Evolutionary conservation across 768 basidiomycete genomes (phyloP).

Genomic region (Auriculariales sp.): DNA sequence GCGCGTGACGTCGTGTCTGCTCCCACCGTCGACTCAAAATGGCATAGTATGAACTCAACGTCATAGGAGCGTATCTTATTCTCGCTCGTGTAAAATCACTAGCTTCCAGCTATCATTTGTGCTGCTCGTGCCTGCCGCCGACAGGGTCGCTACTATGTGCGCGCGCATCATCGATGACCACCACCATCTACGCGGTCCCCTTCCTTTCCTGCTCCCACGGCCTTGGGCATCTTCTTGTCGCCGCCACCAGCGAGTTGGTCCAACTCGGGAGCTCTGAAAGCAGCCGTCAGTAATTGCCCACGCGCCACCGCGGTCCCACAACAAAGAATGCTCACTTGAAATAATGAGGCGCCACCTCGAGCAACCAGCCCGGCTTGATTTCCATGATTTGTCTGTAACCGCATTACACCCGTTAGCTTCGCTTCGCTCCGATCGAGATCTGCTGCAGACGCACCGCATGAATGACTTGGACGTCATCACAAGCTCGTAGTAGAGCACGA

Average conservation of each 20-base stretch:
- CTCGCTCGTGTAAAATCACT: too few species aligned
- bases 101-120: too few species aligned
- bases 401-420: not conserved
- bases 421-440: not conserved
- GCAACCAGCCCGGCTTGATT: constrained; percentile 86
- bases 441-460: constrained; percentile 40
- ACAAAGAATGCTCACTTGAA: constrained; percentile 43
- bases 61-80: too few species aligned
- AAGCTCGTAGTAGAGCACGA: constrained; percentile 87
- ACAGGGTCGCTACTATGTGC: too few species aligned
- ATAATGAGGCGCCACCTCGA: constrained; percentile 96
- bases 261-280: constrained; percentile 35
- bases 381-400: constrained; percentile 83
- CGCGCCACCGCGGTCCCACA: not conserved
- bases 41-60: too few species aligned
- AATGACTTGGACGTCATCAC: constrained; percentile 98
- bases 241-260: constrained; percentile 58
- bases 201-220: too few species aligned
- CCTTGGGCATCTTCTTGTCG: constrained; percentile 93
- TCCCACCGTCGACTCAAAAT: too few species aligned
- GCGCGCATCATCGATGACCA: too few species aligned
- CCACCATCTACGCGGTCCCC: too few species aligned
- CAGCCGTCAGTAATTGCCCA: not conserved
- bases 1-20: too few species aligned
- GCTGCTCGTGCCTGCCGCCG: too few species aligned